phyloP scores from a whole-genome alignment of 83 land plant species.

The Diphasiastrum complanatum region DNA sequence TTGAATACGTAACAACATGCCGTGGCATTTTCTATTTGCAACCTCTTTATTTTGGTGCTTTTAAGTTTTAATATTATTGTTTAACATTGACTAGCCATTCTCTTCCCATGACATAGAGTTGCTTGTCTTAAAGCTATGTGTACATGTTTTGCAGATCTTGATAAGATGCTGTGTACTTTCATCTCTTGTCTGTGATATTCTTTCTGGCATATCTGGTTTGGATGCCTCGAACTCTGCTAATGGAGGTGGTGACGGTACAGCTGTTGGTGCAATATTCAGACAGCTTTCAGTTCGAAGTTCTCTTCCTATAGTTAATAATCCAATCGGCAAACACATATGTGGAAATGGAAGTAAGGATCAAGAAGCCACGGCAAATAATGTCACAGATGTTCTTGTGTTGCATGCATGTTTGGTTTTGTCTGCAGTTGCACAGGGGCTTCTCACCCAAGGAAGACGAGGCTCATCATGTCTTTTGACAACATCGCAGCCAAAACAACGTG shows the following conservation, averaged over 20 bases:
- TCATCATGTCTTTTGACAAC: conserved; percentile 68
- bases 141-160: conserved; percentile 50
- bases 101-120: neutral
- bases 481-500: conserved; percentile 60
- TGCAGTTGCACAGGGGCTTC: conserved; percentile 61
- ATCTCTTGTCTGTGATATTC: conserved; percentile 43
- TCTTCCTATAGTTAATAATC: too few relatives aligned
- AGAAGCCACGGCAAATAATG: conserved; percentile 19
- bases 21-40: too few relatives aligned
- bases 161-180: conserved; percentile 56
- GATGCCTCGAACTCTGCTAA: conserved; percentile 35
- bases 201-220: conserved; percentile 43
- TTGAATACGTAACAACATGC: too few relatives aligned
- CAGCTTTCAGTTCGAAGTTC: conserved; percentile 33
- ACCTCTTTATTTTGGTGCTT: neutral
- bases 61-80: neutral
- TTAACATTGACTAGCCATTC: neutral
- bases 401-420: conserved; percentile 65
- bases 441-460: conserved; percentile 45
- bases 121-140: neutral
- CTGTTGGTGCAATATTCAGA: conserved; percentile 67
- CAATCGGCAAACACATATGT: too few relatives aligned
- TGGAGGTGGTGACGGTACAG: conserved; percentile 86
- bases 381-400: conserved; percentile 39
- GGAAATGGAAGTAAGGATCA: conserved; percentile 38